phyloP scores from a whole-genome alignment of 169 alveolate genomes.

The Plasmodium vinckei region DNA sequence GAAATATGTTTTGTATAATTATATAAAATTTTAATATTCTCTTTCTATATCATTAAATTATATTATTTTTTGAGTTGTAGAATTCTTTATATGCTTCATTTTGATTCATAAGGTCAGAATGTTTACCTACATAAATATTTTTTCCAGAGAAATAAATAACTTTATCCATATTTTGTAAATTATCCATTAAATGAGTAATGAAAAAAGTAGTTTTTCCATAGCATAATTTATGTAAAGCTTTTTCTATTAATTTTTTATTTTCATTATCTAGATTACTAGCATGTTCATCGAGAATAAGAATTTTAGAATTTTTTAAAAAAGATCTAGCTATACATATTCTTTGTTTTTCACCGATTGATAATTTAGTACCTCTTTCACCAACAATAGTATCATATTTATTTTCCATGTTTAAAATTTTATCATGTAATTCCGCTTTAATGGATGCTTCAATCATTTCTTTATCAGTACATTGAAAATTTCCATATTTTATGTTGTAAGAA shows the following conservation, averaged over 20 bases:
- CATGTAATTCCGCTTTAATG: slow-evolving; percentile 68
- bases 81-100: slow-evolving; percentile 22
- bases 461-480: slow-evolving; percentile 87
- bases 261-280: slow-evolving; percentile 96
- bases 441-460: slow-evolving; percentile 80
- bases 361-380: slow-evolving; percentile 97
- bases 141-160: slow-evolving; percentile 50
- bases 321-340: slow-evolving; percentile 98
- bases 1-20: slow-evolving; percentile 5
- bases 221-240: slow-evolving; percentile 69
- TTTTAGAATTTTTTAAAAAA: slow-evolving; percentile 94
- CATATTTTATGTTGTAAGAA: slow-evolving; percentile 90
- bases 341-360: slow-evolving; percentile 99
- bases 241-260: slow-evolving; percentile 83
- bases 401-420: slow-evolving; percentile 71
- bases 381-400: slow-evolving; percentile 91
- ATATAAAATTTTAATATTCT: neutral
- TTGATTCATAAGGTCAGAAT: slow-evolving; percentile 22
- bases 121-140: slow-evolving; percentile 67
- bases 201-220: slow-evolving; percentile 74
- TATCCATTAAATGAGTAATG: slow-evolving; percentile 74
- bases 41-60: neutral
- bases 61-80: slow-evolving; percentile 32
- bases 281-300: slow-evolving; percentile 98
- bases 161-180: slow-evolving; percentile 51